These are phyloP conservation scores for Saccharomyces hybrid DNA, from an alignment of 1,139 yeast species.

Conservation along the genomic window DNA sequence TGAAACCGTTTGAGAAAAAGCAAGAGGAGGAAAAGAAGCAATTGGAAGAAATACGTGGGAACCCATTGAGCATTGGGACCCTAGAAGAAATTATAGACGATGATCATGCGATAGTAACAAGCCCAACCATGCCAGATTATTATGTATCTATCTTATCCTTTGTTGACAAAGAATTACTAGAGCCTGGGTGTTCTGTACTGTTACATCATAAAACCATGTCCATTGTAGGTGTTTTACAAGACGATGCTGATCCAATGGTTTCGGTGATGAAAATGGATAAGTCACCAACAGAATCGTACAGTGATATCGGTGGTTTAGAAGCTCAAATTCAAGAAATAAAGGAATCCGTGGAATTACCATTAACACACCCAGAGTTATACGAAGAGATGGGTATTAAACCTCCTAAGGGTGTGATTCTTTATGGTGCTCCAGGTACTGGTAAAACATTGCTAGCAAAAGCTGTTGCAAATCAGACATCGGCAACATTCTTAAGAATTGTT, in stretches of 20 bases:
- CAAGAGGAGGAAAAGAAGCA: constrained; percentile 94
- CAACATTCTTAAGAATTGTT: constrained; percentile 90
- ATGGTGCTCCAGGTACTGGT: constrained; percentile 99
- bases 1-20: constrained; percentile 94
- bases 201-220: constrained; percentile 93
- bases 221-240: constrained; percentile 90
- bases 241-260: constrained; percentile 97
- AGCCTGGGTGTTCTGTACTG: constrained; percentile 95
- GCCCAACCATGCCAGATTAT: constrained; percentile 94
- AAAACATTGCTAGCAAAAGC: constrained; percentile 96
- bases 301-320: constrained; percentile 97
- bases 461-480: constrained; percentile 95
- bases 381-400: constrained; percentile 99
- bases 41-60: constrained; percentile 91
- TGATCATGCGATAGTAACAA: constrained; percentile 96
- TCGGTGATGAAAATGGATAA: constrained; percentile 96
- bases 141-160: constrained; percentile 94
- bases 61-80: constrained; percentile 95
- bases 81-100: constrained; percentile 95
- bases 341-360: constrained; percentile 94
- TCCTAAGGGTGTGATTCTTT: constrained; percentile 95
- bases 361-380: constrained; percentile 94
- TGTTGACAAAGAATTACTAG: constrained; percentile 91
- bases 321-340: constrained; percentile 95
- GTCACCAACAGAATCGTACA: constrained; percentile 93